Evolutionary conservation across 345 rosid genomes (phyloP), one percentile per base, ranked within the genome.

Genomic region (Laguncularia racemosa): DNA sequence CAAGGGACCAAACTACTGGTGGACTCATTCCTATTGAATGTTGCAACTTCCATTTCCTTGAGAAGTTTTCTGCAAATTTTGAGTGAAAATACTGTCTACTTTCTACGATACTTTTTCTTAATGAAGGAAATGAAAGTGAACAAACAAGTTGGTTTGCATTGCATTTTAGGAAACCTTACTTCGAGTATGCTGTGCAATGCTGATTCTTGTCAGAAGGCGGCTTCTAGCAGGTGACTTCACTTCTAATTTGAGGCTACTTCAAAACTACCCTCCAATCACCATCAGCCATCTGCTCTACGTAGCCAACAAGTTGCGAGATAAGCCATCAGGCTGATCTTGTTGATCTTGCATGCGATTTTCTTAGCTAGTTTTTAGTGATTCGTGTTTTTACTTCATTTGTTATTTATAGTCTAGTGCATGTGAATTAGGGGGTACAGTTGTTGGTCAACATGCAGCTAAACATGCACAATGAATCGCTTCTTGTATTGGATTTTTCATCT

Each of bases 151-250:
- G 33, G 6, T 49, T 44, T 48, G 46, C 40, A 45, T 58, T 23
- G 44, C 16, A 21, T 68, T 77, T 76, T 88, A 93, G 99, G 99
- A 89, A 48, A 87, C 95, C 20, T 65, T 93, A 64, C 89, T 93
- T 13, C 83, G 99, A 57, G 60, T 93, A 67, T 93, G 97, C 71
- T 93, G 99, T 46, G 97, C 97, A 26, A 93, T 93, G 99, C 75
- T 93, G 67, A 80, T 93, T 69, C 81, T 93, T 2, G 58, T 93
- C 19, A 69, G 99, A 55, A 83, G 91, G 55, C 90, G 98, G 45
- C 69, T 92, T n/a, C 83, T 92, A 28, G 92, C 86, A 0, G 92
- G 92, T 66, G 92, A 85, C 64, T 89, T 89, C 77, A 89, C 96
- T 16, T 78, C 89, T 16, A 89, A 78, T 67, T 85, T 89, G 58